Base-by-base conservation (phyloP, 1,139 yeast species). In the Williopsis jadinii region DNA sequence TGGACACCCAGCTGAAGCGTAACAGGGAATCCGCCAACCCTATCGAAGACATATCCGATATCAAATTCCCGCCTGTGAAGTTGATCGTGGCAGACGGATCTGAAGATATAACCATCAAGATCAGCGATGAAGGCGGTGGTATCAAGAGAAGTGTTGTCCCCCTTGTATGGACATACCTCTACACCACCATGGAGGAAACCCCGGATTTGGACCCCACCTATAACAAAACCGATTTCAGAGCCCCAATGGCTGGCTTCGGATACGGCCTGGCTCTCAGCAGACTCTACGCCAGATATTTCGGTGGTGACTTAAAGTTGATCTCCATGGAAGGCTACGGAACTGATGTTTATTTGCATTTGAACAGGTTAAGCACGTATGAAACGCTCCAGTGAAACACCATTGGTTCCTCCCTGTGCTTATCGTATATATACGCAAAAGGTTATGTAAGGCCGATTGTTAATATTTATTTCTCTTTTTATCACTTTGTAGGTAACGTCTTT, bases 291-390 rank as follows among this genome's bases (percentile, higher is more conserved):
- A 80, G 90, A 50, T 88, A 88, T 60, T 87, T 88, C 59, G 95
- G 95, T 3, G 96, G 97, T 9, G 96, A 87, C 55, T 71, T 87
- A 62, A 84, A 82, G 57, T 70, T 88, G 55, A 86, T 86, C 45
- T 79, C 88, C 32, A 85, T 87, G 95, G 96, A 87, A 62, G 95
- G 95, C 11, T 87, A 86, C 54, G 97, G 97, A 10, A 88, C 96
- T 1, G 96, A 87, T 60, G 96, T 85, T 2, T 88, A 87, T 56
- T 65, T 88, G 55, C 95, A 87, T 64, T 70, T 87, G 60, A 87
- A 86, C 62, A 64, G 60, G 32, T 43, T 59, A 19, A 55, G 53
- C 32, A 53, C 58, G 1, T 37, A 43, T 28, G 61, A 59, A 36
- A 53, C 56, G 14, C 36, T 56, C 12, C 56, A 50, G 34, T 52